These are phyloP conservation scores for Coprinopsis strossmayeri DNA, from an alignment of 768 basidiomycete genomes.

Conservation along the genomic window DNA sequence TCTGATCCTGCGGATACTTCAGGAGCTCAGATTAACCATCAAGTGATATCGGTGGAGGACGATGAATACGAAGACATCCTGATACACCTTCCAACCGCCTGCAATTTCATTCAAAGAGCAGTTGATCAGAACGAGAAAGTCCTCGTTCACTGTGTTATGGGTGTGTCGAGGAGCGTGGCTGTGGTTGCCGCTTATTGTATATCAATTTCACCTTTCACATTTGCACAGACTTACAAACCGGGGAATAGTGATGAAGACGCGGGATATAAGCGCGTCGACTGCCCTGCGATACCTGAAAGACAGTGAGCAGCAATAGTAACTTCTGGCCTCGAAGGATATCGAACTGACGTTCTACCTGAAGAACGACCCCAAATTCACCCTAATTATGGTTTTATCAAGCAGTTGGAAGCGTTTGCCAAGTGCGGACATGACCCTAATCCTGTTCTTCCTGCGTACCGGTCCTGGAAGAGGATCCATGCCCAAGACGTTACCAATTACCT, in stretches of 20 bases:
- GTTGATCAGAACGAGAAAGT: slow-evolving; percentile 46
- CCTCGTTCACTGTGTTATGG: slow-evolving; percentile 71
- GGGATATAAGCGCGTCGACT: slow-evolving; percentile 30
- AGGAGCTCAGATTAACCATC: slow-evolving; percentile 30
- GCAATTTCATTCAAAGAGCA: slow-evolving; percentile 57
- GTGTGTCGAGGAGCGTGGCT: slow-evolving; percentile 62
- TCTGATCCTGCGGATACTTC: too few relatives aligned
- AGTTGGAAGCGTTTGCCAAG: slow-evolving; percentile 46
- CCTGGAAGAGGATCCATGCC: slow-evolving; percentile 52
- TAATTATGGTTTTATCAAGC: slow-evolving; percentile 52
- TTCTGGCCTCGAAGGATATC: background rate
- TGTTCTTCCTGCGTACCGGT: slow-evolving; percentile 37
- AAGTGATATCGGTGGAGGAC: slow-evolving; percentile 36
- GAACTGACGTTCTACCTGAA: slow-evolving; percentile 15
- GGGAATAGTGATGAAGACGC: slow-evolving; percentile 43
- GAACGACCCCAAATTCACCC: slow-evolving; percentile 36
- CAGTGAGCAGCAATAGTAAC: slow-evolving; percentile 25
- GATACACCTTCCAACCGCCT: slow-evolving; percentile 54
- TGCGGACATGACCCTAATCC: slow-evolving; percentile 42
- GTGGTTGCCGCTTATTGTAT: slow-evolving; percentile 50
- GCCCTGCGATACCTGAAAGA: slow-evolving; percentile 46
- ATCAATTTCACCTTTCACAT: slow-evolving; percentile 16
- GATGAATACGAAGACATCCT: slow-evolving; percentile 49
- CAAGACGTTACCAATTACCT: slow-evolving; percentile 49
- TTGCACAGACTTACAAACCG: background rate